Base-by-base conservation (phyloP, 805 yeast genomes). In the Yarrowia hollandica region DNA sequence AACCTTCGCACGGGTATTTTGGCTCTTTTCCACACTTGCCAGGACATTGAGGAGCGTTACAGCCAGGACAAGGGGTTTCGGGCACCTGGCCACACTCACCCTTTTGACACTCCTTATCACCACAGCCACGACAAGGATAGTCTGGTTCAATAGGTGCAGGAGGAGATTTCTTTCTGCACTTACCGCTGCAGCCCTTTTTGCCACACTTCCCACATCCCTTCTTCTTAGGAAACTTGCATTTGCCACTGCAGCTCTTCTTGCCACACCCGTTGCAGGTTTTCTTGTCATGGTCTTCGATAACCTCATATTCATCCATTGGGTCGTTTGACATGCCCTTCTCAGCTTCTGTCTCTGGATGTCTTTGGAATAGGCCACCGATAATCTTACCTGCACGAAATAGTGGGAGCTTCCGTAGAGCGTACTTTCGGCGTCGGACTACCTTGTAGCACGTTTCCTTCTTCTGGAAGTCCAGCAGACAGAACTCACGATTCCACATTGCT, bases 401-500 rank as follows among this genome's bases (percentile, higher is more conserved):
- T 12, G 58, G 58, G 18, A 52, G 33, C 15, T 52, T 34, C 11
- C 58, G 58, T 5, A 52, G 58, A 7, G 44, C 58, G 21, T 35
- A 52, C 34, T 52, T 52, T 16, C 58, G 42, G n/a, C 58, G 42
- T n/a, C 58, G 58, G 14, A 37, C 58, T 18, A 37, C 44, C 44
- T 52, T 52, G 44, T 35, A 52, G 35, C 58, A 52, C 9, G 34
- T 35, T 15, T 25, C 34, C 34, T 37, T 25, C 19, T 28, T 34
- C 25, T 25, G 44, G 44, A 37, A 52, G 34, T 52, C 44, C 12
- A 35, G 44, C 12, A 52, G 44, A 25, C 58, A 52, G 26, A 52
- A 52, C 21, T 35, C 44, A 7, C 44, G 42, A 10, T 37, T 52
- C 58, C 58, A 52, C 44, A 52, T 52, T 23, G 42, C 44, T 35